These are phyloP conservation scores for Solioccasus polychromus DNA, from an alignment of 768 basidiomycete genomes.

Conservation along the genomic window DNA sequence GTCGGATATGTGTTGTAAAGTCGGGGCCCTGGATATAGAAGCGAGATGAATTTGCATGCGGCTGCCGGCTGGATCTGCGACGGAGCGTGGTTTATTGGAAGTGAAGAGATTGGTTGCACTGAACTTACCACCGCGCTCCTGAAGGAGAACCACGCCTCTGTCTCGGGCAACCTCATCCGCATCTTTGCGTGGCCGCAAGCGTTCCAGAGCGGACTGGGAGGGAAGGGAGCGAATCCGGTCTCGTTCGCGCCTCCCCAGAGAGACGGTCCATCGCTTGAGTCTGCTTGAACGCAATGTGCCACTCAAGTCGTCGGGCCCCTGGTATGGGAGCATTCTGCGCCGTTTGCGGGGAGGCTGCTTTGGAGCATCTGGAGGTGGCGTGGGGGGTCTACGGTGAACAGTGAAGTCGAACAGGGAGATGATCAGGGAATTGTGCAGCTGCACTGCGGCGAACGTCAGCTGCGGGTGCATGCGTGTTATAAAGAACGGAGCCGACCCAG, in stretches of 20 bases:
- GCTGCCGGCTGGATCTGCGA: constrained; percentile 64
- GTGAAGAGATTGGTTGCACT: background rate
- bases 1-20: constrained; percentile 73
- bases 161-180: constrained; percentile 70
- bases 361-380: constrained; percentile 59
- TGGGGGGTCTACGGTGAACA: constrained; percentile 62
- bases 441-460: constrained; percentile 44
- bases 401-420: constrained; percentile 83
- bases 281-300: constrained; percentile 58
- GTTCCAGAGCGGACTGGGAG: constrained; percentile 44
- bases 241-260: constrained; percentile 70
- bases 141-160: constrained; percentile 60
- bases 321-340: constrained; percentile 66
- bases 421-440: constrained; percentile 80
- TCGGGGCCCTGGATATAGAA: constrained; percentile 68
- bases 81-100: background rate
- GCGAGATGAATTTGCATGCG: constrained; percentile 72
- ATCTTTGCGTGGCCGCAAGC: constrained; percentile 43
- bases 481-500: too few relatives aligned
- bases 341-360: constrained; percentile 68
- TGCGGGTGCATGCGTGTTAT: too few relatives aligned
- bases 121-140: constrained; percentile 60
- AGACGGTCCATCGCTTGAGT: constrained; percentile 72
- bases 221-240: constrained; percentile 61
- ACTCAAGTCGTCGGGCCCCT: constrained; percentile 59